Percentiles rank a stretch among this genome's conserved stretches.
Evolutionary conservation across 306 rosid species (phyloP).

Genomic region (Myrica gale): DNA sequence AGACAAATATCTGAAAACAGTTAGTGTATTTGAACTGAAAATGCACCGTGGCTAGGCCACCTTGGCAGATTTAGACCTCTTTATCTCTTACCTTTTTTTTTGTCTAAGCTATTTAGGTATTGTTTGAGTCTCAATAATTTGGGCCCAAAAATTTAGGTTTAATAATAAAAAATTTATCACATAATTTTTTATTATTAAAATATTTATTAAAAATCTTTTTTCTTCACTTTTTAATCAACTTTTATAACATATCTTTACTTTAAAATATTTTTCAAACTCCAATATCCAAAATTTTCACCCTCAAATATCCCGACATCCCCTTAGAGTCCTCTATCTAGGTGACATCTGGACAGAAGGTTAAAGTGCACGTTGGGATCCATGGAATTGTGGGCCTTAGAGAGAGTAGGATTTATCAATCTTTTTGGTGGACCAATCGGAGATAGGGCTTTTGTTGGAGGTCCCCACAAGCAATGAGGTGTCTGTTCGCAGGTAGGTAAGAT

Average conservation of each 20-base stretch:
- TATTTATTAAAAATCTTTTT: too few relatives aligned
- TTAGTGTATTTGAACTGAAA: too few relatives aligned
- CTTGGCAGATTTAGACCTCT: too few relatives aligned
- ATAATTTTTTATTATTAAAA: too few relatives aligned
- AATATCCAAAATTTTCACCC: not conserved
- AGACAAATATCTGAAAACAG: too few relatives aligned
- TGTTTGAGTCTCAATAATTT: not conserved
- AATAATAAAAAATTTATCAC: too few relatives aligned
- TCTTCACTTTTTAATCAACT: too few relatives aligned
- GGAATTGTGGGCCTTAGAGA: not conserved
- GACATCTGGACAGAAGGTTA: not conserved
- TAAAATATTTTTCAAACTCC: not conserved
- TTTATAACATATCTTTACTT: too few relatives aligned
- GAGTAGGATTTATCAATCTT: constrained; percentile 13
- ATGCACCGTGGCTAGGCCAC: too few relatives aligned
- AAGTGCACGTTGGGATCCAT: not conserved
- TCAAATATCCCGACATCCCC: not conserved
- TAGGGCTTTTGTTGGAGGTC: constrained; percentile 20
- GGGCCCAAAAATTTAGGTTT: not conserved
- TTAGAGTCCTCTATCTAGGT: not conserved
- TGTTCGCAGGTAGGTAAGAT: constrained; percentile 55
- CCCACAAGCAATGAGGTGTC: constrained; percentile 47
- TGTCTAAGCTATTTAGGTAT: too few relatives aligned
- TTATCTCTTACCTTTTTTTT: too few relatives aligned
- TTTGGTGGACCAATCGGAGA: not conserved